Evolutionary conservation across 768 basidiomycete species (phyloP).

Genomic region (Suillus spraguei): DNA sequence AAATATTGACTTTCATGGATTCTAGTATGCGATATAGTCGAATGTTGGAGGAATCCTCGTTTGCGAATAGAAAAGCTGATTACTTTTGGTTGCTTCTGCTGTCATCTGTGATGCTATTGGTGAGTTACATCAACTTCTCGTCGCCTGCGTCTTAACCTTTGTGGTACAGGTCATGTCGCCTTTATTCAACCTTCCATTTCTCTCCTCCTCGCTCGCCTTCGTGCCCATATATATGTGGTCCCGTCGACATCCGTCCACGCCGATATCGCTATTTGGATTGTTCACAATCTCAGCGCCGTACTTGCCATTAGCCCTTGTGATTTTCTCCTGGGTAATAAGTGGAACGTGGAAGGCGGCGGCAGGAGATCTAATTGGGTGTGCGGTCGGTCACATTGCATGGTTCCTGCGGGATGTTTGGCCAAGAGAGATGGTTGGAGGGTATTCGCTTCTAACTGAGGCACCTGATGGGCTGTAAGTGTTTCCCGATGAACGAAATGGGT

Average conservation of each 20-base stretch:
- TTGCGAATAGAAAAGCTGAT: slow-evolving; percentile 87
- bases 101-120: slow-evolving; percentile 84
- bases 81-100: slow-evolving; percentile 94
- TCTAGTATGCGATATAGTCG: slow-evolving; percentile 93
- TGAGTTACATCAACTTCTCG: slow-evolving; percentile 36
- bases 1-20: slow-evolving; percentile 1
- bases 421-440: slow-evolving; percentile 83
- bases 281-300: slow-evolving; percentile 96
- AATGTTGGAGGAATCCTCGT: slow-evolving; percentile 96
- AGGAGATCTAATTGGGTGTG: slow-evolving; percentile 81
- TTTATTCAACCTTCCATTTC: slow-evolving; percentile 88
- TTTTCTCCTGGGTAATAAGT: slow-evolving; percentile 80
- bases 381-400: slow-evolving; percentile 86
- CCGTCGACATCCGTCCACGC: slow-evolving; percentile 88
- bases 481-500: neutral
- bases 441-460: slow-evolving; percentile 70
- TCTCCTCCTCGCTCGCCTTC: slow-evolving; percentile 91
- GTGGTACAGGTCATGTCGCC: slow-evolving; percentile 71
- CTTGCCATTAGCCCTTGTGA: slow-evolving; percentile 89
- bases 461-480: slow-evolving; percentile 66
- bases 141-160: slow-evolving; percentile 8
- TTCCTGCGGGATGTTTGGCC: slow-evolving; percentile 86
- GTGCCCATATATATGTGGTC: slow-evolving; percentile 99
- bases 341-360: slow-evolving; percentile 86
- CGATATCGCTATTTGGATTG: slow-evolving; percentile 95